Evolutionary conservation across 2,329 filamentous ascomycete species (phyloP).

Genomic region (Sporothrix brunneoviolacea): DNA sequence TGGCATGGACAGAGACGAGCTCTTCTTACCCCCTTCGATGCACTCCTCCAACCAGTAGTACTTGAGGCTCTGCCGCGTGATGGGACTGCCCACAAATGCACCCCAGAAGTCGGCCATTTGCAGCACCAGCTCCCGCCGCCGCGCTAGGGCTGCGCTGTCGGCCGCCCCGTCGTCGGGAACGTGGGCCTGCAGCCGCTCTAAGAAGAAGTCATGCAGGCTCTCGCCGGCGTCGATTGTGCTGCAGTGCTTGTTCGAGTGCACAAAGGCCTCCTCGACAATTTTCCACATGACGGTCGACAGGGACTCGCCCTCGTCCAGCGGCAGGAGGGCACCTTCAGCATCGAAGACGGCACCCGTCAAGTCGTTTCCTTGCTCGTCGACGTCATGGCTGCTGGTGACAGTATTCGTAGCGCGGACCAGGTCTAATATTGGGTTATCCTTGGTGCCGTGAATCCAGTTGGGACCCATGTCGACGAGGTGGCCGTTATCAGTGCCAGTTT

Average conservation of each 20-base stretch:
- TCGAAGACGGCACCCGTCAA: constrained; percentile 38
- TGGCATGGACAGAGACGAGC: background rate
- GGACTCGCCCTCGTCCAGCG: constrained; percentile 37
- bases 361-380: constrained; percentile 34
- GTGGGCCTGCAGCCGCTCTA: constrained; percentile 36
- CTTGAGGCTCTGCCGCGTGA: constrained; percentile 61
- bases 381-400: constrained; percentile 40
- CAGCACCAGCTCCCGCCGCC: constrained; percentile 34
- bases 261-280: constrained; percentile 61
- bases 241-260: constrained; percentile 53
- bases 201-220: constrained; percentile 51
- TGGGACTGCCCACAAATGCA: constrained; percentile 60
- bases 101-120: constrained; percentile 62
- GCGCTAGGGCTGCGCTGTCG: constrained; percentile 28
- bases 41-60: constrained; percentile 76
- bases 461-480: constrained; percentile 55
- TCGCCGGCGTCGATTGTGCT: constrained; percentile 39
- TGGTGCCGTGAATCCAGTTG: constrained; percentile 76
- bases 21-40: constrained; percentile 56
- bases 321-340: constrained; percentile 46
- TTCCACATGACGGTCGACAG: constrained; percentile 56
- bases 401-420: constrained; percentile 58
- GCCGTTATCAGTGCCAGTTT: background rate
- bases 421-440: constrained; percentile 62
- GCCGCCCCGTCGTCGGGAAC: constrained; percentile 30